Evolutionary conservation across 768 basidiomycete species (phyloP).

Genomic region (Tremella yokohamensis): DNA sequence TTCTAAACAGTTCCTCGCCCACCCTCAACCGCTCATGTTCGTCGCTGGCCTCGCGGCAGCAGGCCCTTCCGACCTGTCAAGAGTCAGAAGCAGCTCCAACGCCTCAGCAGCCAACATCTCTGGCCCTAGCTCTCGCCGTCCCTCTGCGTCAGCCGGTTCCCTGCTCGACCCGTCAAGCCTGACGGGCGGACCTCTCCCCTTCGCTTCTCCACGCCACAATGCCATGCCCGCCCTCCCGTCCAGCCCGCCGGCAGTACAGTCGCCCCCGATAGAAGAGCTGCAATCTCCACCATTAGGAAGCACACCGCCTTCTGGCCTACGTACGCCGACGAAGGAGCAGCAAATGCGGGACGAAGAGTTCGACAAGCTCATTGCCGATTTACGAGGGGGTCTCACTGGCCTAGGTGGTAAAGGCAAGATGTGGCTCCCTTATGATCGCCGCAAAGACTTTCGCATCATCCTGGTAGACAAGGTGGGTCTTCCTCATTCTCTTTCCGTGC

Average conservation of each 20-base stretch:
- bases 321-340: slow-evolving; percentile 7
- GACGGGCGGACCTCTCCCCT: neutral
- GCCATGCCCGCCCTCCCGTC: neutral
- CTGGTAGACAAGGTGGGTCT: slow-evolving; percentile 70
- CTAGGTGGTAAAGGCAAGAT: slow-evolving; percentile 38
- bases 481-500: neutral
- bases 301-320: neutral
- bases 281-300: neutral
- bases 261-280: slow-evolving; percentile 3
- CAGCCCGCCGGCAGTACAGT: slow-evolving; percentile 2
- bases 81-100: slow-evolving; percentile 17
- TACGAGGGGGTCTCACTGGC: slow-evolving; percentile 31
- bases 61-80: slow-evolving; percentile 11
- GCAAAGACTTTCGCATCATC: slow-evolving; percentile 67
- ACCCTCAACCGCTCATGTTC: slow-evolving; percentile 90
- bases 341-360: slow-evolving; percentile 35
- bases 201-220: slow-evolving; percentile 10
- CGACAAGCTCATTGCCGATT: slow-evolving; percentile 29
- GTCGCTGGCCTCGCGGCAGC: slow-evolving; percentile 71
- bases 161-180: slow-evolving; percentile 14
- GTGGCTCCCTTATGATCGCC: slow-evolving; percentile 29
- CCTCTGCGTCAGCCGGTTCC: slow-evolving; percentile 10
- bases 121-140: slow-evolving; percentile 13
- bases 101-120: slow-evolving; percentile 10
- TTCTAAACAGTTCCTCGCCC: slow-evolving; percentile 64